Evolutionary conservation across 176 grass and related monocot species (phyloP).

Genomic region (Microstegium vimineum): DNA sequence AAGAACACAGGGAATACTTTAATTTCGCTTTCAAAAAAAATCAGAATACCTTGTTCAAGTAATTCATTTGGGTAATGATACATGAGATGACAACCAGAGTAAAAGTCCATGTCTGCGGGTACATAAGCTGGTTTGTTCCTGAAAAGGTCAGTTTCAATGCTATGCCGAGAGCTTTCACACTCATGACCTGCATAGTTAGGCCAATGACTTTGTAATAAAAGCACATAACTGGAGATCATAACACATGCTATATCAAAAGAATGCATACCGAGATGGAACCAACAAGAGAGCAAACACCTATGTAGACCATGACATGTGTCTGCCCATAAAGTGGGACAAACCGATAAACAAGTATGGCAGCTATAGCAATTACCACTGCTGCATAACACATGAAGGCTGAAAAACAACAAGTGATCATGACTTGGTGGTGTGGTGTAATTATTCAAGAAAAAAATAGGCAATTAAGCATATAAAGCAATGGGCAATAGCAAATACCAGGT

Average conservation of each 20-base stretch:
- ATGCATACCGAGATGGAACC: slow-evolving; percentile 74
- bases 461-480: neutral
- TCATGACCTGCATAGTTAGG: slow-evolving; percentile 67
- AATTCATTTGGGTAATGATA: slow-evolving; percentile 85
- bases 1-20: neutral
- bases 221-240: neutral
- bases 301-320: slow-evolving; percentile 88
- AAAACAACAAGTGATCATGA: slow-evolving; percentile 16
- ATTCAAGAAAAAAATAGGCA: neutral
- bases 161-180: slow-evolving; percentile 89
- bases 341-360: slow-evolving; percentile 56
- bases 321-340: slow-evolving; percentile 75
- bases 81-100: slow-evolving; percentile 60
- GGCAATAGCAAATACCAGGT: slow-evolving; percentile 57
- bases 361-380: slow-evolving; percentile 49
- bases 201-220: neutral
- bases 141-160: slow-evolving; percentile 89
- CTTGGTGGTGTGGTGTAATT: neutral
- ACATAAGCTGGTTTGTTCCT: slow-evolving; percentile 70
- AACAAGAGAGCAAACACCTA: slow-evolving; percentile 88
- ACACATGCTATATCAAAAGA: neutral
- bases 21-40: neutral
- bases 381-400: slow-evolving; percentile 72
- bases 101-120: slow-evolving; percentile 79
- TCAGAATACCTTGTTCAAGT: slow-evolving; percentile 75